Evolutionary conservation across 768 basidiomycete genomes (phyloP).

Genomic region (Collybia mongolica): DNA sequence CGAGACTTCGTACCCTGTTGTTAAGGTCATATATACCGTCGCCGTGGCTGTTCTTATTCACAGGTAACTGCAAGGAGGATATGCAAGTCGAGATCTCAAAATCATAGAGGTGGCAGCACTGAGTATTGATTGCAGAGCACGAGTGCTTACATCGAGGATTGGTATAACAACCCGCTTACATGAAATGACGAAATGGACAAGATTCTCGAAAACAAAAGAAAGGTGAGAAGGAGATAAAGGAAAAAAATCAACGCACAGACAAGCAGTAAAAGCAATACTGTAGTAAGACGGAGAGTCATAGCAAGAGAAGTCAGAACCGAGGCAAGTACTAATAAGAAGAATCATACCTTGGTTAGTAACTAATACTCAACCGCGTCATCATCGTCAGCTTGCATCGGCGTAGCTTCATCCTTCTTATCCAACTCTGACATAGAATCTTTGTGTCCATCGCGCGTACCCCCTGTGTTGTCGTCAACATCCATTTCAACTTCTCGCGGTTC

Average conservation of each 20-base stretch:
- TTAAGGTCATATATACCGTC: too few relatives aligned
- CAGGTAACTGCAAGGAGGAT: too few relatives aligned
- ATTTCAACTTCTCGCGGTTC: constrained; percentile 22
- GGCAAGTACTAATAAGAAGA: neutral
- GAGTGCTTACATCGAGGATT: too few relatives aligned
- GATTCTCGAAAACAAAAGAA: constrained; percentile 12
- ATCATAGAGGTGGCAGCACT: too few relatives aligned
- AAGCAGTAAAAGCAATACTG: constrained; percentile 16
- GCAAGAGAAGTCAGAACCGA: neutral
- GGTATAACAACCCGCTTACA: too few relatives aligned
- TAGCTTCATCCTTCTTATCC: constrained; percentile 53
- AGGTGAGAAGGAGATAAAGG: constrained; percentile 17
- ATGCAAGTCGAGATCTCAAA: too few relatives aligned
- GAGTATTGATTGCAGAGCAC: too few relatives aligned
- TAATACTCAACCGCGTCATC: constrained; percentile 85
- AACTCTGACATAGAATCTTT: constrained; percentile 35
- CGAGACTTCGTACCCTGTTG: too few relatives aligned
- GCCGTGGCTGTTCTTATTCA: too few relatives aligned
- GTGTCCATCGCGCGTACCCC: constrained; percentile 24
- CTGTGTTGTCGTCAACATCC: constrained; percentile 37
- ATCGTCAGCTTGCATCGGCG: constrained; percentile 63
- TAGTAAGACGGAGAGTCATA: neutral
- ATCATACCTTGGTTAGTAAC: constrained; percentile 20
- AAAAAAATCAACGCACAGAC: constrained; percentile 30
- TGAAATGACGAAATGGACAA: constrained; percentile 2